Percentiles rank a stretch among this genome's conserved stretches.
Evolutionary conservation across 805 yeast species (phyloP).

Genomic region (Saturnispora sekii): DNA sequence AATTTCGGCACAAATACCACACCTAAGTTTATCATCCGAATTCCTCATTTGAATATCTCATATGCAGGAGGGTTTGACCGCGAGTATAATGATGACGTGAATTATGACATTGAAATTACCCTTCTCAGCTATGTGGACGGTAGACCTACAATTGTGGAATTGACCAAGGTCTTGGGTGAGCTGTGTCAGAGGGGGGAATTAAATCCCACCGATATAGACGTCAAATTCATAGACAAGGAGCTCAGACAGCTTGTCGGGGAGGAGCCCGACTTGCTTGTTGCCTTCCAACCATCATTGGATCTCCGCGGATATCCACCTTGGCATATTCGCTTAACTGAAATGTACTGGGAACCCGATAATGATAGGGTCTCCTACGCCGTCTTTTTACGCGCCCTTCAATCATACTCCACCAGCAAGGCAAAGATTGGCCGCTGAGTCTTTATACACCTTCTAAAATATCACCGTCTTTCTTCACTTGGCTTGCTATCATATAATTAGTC

Average conservation of each 20-base stretch:
- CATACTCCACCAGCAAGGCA: constrained; percentile 70
- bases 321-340: constrained; percentile 87
- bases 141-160: constrained; percentile 77
- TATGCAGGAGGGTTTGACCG: constrained; percentile 33
- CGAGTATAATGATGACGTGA: constrained; percentile 24
- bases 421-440: constrained; percentile 67
- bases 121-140: constrained; percentile 76
- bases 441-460: background rate
- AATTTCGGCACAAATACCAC: constrained; percentile 66
- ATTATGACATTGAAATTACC: constrained; percentile 49
- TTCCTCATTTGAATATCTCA: constrained; percentile 56
- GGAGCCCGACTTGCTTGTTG: constrained; percentile 85
- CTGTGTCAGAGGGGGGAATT: constrained; percentile 55
- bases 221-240: constrained; percentile 67
- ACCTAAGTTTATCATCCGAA: constrained; percentile 51
- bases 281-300: constrained; percentile 81
- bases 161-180: constrained; percentile 79
- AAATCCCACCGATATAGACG: constrained; percentile 55
- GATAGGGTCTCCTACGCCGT: constrained; percentile 73
- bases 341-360: constrained; percentile 86
- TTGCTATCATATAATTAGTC: background rate
- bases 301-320: constrained; percentile 96
- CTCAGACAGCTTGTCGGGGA: constrained; percentile 65
- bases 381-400: constrained; percentile 66
- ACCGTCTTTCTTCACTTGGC: background rate